Percentiles rank a stretch among this genome's conserved stretches.
Evolutionary conservation across 176 grass and related monocot genomes (phyloP).

Genomic region (Oryza glumipatula): DNA sequence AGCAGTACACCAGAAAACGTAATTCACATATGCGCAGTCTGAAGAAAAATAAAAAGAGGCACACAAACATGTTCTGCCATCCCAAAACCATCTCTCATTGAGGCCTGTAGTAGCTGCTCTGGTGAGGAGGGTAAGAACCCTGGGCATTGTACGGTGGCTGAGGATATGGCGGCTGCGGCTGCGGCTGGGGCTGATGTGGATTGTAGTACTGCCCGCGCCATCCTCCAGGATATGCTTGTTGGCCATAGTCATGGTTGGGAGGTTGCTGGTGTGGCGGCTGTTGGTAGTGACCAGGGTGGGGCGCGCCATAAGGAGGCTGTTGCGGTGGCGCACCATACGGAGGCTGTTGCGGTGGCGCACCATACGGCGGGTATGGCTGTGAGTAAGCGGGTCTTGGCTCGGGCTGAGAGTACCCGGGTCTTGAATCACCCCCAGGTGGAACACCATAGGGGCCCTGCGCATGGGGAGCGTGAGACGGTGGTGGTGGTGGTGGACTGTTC

Average conservation of each 20-base stretch:
- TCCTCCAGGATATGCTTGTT: slow-evolving; percentile 91
- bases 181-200: slow-evolving; percentile 50
- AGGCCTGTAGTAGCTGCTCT: slow-evolving; percentile 80
- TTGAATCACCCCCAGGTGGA: slow-evolving; percentile 44
- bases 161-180: slow-evolving; percentile 67
- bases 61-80: slow-evolving; percentile 18
- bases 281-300: slow-evolving; percentile 59
- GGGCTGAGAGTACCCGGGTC: slow-evolving; percentile 56
- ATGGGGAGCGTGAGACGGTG: slow-evolving; percentile 33
- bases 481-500: slow-evolving; percentile 49
- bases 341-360: slow-evolving; percentile 46
- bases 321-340: slow-evolving; percentile 47
- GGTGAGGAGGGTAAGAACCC: slow-evolving; percentile 58
- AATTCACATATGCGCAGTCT: slow-evolving; percentile 38
- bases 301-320: slow-evolving; percentile 48
- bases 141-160: slow-evolving; percentile 65
- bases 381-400: slow-evolving; percentile 65
- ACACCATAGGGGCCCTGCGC: slow-evolving; percentile 46
- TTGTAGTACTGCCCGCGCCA: slow-evolving; percentile 93
- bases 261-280: slow-evolving; percentile 50
- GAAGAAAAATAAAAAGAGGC: slow-evolving; percentile 15
- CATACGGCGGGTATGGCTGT: slow-evolving; percentile 55
- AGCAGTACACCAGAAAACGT: slow-evolving; percentile 4
- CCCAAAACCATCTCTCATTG: slow-evolving; percentile 44
- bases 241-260: slow-evolving; percentile 69